These are phyloP conservation scores for Hydrangea macrophylla DNA, from an alignment of 148 eudicot species.

Conservation along the genomic window DNA sequence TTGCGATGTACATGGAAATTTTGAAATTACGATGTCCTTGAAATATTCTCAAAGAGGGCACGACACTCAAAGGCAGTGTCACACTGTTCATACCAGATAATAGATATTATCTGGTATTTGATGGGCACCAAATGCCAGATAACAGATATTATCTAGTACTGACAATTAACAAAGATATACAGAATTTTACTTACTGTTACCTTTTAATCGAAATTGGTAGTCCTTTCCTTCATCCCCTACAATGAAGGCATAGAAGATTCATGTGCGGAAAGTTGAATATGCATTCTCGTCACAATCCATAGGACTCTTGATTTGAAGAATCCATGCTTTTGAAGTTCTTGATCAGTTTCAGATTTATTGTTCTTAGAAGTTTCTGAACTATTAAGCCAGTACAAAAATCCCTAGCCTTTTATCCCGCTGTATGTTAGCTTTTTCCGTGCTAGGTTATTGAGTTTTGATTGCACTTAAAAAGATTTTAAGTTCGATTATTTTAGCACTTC, in stretches of 20 bases:
- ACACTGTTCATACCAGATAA: too few species aligned
- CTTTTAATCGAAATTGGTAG: too few species aligned
- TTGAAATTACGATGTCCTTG: too few species aligned
- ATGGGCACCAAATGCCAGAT: too few species aligned
- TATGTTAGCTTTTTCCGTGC: neutral
- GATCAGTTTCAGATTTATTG: neutral
- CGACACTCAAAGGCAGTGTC: too few species aligned
- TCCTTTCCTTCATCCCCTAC: neutral
- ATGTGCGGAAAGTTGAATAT: too few species aligned
- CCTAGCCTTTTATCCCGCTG: neutral
- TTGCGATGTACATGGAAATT: too few species aligned
- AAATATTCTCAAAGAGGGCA: too few species aligned
- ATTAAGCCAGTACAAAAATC: neutral
- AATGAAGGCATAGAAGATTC: neutral
- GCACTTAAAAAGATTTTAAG: neutral
- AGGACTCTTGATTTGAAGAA: neutral
- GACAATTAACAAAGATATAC: neutral
- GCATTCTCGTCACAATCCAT: too few species aligned
- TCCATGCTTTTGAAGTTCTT: neutral
- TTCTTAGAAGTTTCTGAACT: neutral
- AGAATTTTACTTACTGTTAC: too few species aligned
- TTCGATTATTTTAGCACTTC: neutral
- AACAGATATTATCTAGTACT: neutral
- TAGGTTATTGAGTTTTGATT: neutral
- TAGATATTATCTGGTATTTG: too few species aligned